phyloP scores from a whole-genome alignment of 768 basidiomycete species.

The Leccinum ochraceum region DNA sequence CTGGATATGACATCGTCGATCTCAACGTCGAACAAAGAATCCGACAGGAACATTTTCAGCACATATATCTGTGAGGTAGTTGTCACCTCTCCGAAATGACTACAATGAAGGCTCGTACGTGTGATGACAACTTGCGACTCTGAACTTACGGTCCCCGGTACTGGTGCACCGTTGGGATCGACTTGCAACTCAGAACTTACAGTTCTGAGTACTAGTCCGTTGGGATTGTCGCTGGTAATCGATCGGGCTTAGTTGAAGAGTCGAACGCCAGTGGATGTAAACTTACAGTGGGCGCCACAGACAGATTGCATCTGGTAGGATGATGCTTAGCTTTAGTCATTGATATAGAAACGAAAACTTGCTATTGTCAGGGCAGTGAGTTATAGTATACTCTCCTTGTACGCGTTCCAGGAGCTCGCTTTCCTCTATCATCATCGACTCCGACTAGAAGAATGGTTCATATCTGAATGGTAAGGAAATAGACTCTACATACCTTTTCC shows the following conservation, averaged over 20 bases:
- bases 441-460: not conserved
- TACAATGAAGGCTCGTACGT: no score
- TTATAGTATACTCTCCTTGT: not conserved
- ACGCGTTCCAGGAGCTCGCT: not conserved
- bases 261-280: not conserved
- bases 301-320: slow-evolving; percentile 2
- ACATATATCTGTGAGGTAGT: no score
- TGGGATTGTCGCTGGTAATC: not conserved
- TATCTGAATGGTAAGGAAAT: not conserved
- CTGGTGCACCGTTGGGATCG: no score
- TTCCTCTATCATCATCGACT: not conserved
- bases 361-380: not conserved
- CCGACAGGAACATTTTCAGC: no score
- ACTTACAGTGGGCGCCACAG: not conserved
- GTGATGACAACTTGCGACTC: no score
- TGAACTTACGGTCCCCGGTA: no score
- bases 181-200: no score
- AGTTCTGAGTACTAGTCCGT: no score
- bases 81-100: no score
- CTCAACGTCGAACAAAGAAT: no score
- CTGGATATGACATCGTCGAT: no score
- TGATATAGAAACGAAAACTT: not conserved
- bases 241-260: not conserved
- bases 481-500: not conserved
- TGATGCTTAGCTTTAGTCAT: not conserved